Evolutionary conservation across 306 rosid species (phyloP).

Genomic region (Echinosophora koreensis): DNA sequence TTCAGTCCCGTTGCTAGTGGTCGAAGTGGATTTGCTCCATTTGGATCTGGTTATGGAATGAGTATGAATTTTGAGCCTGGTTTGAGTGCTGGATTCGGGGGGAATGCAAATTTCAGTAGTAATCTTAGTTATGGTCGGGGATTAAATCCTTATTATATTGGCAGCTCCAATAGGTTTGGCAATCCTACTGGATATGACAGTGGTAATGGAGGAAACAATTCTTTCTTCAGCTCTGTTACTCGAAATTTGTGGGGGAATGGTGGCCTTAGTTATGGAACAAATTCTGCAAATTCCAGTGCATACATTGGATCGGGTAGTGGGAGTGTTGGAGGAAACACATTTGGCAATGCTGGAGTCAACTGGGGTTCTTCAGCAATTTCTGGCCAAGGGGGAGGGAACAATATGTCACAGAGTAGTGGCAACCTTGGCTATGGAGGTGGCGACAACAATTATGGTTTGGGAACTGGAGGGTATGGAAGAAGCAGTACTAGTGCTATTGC

Average conservation of each 20-base stretch:
- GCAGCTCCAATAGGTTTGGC: conserved; percentile 76
- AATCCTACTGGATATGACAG: conserved; percentile 72
- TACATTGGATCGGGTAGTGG: conserved; percentile 85
- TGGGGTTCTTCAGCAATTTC: conserved; percentile 78
- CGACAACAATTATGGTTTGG: conserved; percentile 73
- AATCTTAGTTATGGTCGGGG: conserved; percentile 86
- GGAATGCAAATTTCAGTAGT: conserved; percentile 73
- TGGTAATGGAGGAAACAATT: conserved; percentile 77
- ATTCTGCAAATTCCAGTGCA: conserved; percentile 71
- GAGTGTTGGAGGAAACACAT: conserved; percentile 69
- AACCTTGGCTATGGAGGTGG: conserved; percentile 78
- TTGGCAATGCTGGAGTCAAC: conserved; percentile 81
- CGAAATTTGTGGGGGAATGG: conserved; percentile 94
- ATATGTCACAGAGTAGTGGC: conserved; percentile 65
- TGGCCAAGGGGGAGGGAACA: conserved; percentile 71
- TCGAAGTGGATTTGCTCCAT: conserved; percentile 84
- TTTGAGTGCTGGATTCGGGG: conserved; percentile 80
- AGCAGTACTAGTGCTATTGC: conserved; percentile 63
- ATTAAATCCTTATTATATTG: conserved; percentile 73
- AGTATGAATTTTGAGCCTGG: conserved; percentile 85
- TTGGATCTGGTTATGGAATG: conserved; percentile 88
- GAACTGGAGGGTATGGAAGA: conserved; percentile 85
- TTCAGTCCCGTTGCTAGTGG: conserved; percentile 87
- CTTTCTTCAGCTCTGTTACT: conserved; percentile 81
- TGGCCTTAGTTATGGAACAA: conserved; percentile 72